Conservation (phyloP, 2,329 filamentous ascomycete species). For the Ascochyta fabae region DNA sequence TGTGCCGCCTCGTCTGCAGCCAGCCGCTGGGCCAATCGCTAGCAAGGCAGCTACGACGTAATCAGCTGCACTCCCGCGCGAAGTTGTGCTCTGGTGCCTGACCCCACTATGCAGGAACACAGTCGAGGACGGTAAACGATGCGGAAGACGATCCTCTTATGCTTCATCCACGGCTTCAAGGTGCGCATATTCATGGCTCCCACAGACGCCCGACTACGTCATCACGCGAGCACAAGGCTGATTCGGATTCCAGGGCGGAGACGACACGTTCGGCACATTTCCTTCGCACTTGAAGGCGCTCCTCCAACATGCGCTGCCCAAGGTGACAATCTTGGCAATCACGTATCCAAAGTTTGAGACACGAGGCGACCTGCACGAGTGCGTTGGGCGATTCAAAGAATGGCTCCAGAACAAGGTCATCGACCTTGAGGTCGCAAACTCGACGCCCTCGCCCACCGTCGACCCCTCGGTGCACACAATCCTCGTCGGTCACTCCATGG, state of each 20-base stretch:
- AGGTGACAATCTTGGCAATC: slow-evolving; percentile 69
- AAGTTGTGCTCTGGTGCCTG: slow-evolving; percentile 3
- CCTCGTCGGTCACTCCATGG: slow-evolving; percentile 84
- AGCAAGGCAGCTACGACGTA: slow-evolving; percentile 34
- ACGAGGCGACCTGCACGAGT: slow-evolving; percentile 74
- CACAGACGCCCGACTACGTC: not conserved
- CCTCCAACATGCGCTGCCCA: slow-evolving; percentile 70
- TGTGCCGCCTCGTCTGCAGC: not conserved
- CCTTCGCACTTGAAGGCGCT: slow-evolving; percentile 73
- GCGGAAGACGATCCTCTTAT: slow-evolving; percentile 81
- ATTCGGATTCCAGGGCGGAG: slow-evolving; percentile 64
- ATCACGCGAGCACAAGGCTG: slow-evolving; percentile 14
- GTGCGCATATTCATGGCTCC: slow-evolving; percentile 44
- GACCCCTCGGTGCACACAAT: slow-evolving; percentile 84
- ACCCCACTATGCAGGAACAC: slow-evolving; percentile 44
- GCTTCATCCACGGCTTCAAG: slow-evolving; percentile 91
- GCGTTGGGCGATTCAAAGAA: slow-evolving; percentile 75
- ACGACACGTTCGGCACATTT: slow-evolving; percentile 79
- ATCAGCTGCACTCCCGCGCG: slow-evolving; percentile 15
- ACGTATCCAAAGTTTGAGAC: slow-evolving; percentile 86
- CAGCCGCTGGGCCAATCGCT: slow-evolving; percentile 15
- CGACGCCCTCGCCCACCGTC: slow-evolving; percentile 81
- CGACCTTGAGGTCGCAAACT: slow-evolving; percentile 85
- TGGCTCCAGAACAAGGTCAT: slow-evolving; percentile 93
- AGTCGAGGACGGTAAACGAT: slow-evolving; percentile 54